Evolutionary conservation across 75 land plant genomes (phyloP).

Genomic region (Pinus tabuliformis): DNA sequence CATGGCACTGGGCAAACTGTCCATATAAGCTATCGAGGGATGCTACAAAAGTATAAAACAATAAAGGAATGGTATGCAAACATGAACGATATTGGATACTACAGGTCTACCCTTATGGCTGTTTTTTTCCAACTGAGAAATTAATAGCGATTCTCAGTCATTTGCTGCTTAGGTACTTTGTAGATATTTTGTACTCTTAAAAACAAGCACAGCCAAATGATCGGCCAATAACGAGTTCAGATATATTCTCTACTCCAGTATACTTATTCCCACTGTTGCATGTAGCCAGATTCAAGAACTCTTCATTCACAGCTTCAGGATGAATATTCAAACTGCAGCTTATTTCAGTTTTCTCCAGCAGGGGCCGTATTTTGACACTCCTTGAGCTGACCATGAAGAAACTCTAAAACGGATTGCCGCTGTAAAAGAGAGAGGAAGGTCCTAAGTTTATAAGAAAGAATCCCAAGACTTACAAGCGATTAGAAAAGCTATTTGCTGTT

Average conservation of each 20-base stretch:
- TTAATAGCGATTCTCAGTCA: not conserved
- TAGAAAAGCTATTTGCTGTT: not conserved
- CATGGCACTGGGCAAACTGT: not conserved
- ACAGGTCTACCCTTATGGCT: not conserved
- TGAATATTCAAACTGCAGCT: conserved; percentile 16
- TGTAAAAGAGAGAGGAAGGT: conserved; percentile 9
- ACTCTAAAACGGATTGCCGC: conserved; percentile 46
- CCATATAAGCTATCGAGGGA: not conserved
- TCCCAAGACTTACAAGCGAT: not conserved
- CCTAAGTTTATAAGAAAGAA: not conserved
- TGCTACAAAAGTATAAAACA: conserved; percentile 1
- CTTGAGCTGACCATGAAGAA: conserved; percentile 39
- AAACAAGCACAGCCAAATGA: not conserved
- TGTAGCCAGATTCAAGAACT: too few species aligned
- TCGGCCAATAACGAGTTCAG: not conserved
- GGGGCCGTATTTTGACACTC: conserved; percentile 20
- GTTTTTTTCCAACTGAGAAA: not conserved
- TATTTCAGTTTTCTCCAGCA: conserved; percentile 4
- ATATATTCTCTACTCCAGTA: not conserved
- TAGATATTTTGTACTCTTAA: too few species aligned
- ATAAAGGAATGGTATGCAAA: not conserved
- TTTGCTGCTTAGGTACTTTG: too few species aligned
- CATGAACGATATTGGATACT: not conserved
- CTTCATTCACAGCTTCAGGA: not conserved
- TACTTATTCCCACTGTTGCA: too few species aligned